Base-by-base conservation (phyloP, 1,139 yeast species). In the Geotrichum restrictum region DNA sequence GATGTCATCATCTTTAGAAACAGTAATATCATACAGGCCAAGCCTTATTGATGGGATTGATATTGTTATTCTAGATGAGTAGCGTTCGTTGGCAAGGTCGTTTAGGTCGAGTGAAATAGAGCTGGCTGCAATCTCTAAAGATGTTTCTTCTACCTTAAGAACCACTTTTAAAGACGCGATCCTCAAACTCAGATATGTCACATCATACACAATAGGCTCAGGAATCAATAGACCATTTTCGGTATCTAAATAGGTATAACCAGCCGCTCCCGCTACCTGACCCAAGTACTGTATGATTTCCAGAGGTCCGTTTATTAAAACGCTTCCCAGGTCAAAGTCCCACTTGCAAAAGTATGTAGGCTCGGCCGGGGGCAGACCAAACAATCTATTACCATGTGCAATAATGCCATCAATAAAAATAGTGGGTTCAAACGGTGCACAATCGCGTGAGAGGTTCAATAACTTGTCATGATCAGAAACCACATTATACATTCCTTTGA, bases 331-430 rank as follows among this genome's bases (percentile, higher is more conserved):
- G 31, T 79, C 80, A 59, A 91, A 80, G 59, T 86, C 91, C 98
- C 98, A 93, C 58, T 87, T 84, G 64, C 96, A 89, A 59, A 80
- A 82, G 64, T 88, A 93, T 0, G 97, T 88, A 1, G 93, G 87
- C 64, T 88, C 95, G 1, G 77, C 74, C 0, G 97, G 97, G 0
- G 96, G 96, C 1, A 88, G 67, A 0, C 98, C 98, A 74, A 89
- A 88, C 82, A 89, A 81, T 63, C 98, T 76, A 65, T 91, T 96
- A 0, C 96, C 93, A 67, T 86, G 95, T 14, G 87, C 75, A 3
- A 76, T 64, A 22, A 89, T 64, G 0, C 89, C 88, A 61, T 83
- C 86, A 47, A 87, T 76, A 11, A 71, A 67, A 13, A 87, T 60
- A 34, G 80, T 79, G 2, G 80, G 74, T 2, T 62, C 59, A 29